Evolutionary conservation across 2,329 filamentous ascomycete species (phyloP).

Genomic region (Colletotrichum orchidophilum): DNA sequence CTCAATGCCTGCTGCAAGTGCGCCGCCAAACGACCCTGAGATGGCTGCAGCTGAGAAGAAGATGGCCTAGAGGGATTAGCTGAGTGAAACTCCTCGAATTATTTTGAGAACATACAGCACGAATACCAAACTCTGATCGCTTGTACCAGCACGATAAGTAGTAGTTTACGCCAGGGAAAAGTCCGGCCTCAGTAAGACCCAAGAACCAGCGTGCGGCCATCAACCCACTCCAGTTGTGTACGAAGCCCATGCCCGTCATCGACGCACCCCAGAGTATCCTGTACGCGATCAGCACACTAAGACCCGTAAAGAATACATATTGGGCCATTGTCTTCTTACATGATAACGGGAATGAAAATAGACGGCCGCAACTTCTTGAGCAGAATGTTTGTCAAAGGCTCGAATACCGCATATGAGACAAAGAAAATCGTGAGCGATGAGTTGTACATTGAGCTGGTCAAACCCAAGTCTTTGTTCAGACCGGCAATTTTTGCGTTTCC

Average conservation of each 20-base stretch:
- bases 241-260: constrained; percentile 77
- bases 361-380: constrained; percentile 81
- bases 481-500: constrained; percentile 59
- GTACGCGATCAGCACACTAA: constrained; percentile 34
- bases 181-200: constrained; percentile 77
- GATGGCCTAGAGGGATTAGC: constrained; percentile 58
- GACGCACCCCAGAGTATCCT: constrained; percentile 70
- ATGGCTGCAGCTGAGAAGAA: constrained; percentile 87
- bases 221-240: constrained; percentile 69
- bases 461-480: constrained; percentile 45
- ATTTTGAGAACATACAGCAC: constrained; percentile 53
- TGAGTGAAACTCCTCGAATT: accelerated
- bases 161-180: constrained; percentile 82
- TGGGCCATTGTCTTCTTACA: constrained; percentile 52
- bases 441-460: constrained; percentile 68
- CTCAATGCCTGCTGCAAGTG: constrained; percentile 76
- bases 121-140: constrained; percentile 80
- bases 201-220: constrained; percentile 77
- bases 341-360: constrained; percentile 83
- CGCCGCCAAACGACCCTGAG: constrained; percentile 80
- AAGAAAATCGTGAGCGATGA: constrained; percentile 71
- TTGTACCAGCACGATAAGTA: constrained; percentile 89
- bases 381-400: constrained; percentile 80
- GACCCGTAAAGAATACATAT: not conserved
- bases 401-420: constrained; percentile 72